These are phyloP conservation scores for Coleophoma crateriformis DNA, from an alignment of 2,329 filamentous ascomycete genomes.

Conservation along the genomic window DNA sequence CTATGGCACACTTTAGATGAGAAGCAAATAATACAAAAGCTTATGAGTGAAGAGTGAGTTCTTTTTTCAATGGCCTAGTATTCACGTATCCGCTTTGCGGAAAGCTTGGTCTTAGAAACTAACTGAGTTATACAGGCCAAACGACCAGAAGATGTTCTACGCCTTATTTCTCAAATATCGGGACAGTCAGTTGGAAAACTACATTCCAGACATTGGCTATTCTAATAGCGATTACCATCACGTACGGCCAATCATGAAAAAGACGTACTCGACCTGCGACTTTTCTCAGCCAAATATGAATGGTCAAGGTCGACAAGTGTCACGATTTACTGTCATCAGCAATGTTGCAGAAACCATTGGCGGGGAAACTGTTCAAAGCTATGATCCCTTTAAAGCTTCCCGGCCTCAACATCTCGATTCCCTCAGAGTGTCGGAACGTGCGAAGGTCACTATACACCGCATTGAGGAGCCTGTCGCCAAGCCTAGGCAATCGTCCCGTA, in stretches of 20 bases:
- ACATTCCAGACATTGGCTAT: constrained; percentile 72
- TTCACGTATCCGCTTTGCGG: not conserved
- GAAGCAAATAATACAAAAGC: constrained; percentile 61
- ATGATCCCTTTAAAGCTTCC: constrained; percentile 73
- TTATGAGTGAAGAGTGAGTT: constrained; percentile 60
- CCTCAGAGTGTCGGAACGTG: constrained; percentile 36
- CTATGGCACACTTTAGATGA: constrained; percentile 86
- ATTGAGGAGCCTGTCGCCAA: not conserved
- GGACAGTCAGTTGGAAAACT: constrained; percentile 82
- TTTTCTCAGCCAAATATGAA: constrained; percentile 43
- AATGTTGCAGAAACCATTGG: constrained; percentile 39
- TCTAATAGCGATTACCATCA: constrained; percentile 92
- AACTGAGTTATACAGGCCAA: constrained; percentile 47
- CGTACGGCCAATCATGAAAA: constrained; percentile 54
- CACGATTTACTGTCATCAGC: constrained; percentile 61
- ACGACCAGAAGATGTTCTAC: constrained; percentile 93
- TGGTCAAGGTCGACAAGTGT: constrained; percentile 48
- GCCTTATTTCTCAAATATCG: constrained; percentile 76
- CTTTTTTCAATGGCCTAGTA: not conserved
- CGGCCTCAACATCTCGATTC: constrained; percentile 35
- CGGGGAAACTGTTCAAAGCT: constrained; percentile 53
- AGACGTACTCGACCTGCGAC: constrained; percentile 55
- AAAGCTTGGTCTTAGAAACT: too few species aligned
- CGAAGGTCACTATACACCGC: constrained; percentile 24
- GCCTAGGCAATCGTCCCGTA: constrained; percentile 2